A percentile compares a stretch with the other conserved stretches of the same genome.
Evolutionary conservation across 2,329 filamentous ascomycete species (phyloP).

Genomic region (Botrytis squamosa): DNA sequence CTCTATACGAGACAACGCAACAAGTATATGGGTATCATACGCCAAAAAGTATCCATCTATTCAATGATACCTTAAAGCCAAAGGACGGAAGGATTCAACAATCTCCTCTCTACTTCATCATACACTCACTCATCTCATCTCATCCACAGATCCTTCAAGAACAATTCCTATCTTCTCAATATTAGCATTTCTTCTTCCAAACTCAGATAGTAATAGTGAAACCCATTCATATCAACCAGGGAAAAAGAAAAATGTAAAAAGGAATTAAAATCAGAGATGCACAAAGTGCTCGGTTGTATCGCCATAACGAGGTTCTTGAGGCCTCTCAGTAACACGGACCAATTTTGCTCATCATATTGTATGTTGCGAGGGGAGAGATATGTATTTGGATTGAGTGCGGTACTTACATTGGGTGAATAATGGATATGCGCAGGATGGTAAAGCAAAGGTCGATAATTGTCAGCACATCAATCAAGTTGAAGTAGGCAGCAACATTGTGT

Average conservation of each 20-base stretch:
- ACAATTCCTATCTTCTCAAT: neutral
- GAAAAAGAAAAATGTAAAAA: neutral
- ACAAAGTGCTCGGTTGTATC: slow-evolving; percentile 19
- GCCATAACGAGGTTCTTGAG: slow-evolving; percentile 18
- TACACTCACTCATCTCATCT: neutral
- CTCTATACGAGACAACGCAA: neutral
- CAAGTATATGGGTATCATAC: neutral
- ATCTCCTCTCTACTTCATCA: neutral
- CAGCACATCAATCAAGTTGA: neutral
- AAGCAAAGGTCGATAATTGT: neutral
- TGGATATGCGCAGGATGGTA: neutral
- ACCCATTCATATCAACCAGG: neutral
- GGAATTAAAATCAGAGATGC: slow-evolving; percentile 7
- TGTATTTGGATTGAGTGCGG: neutral
- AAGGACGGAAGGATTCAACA: neutral
- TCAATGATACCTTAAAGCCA: neutral
- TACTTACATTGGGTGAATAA: neutral
- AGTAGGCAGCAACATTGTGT: neutral
- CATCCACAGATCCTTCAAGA: no score
- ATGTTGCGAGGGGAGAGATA: neutral
- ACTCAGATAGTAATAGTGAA: accelerated
- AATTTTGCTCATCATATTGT: slow-evolving; percentile 18
- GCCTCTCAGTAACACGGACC: slow-evolving; percentile 21
- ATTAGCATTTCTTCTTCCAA: neutral
- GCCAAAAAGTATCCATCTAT: neutral